Conservation (phyloP, 768 basidiomycete species). For the Amanita polypyramis region DNA sequence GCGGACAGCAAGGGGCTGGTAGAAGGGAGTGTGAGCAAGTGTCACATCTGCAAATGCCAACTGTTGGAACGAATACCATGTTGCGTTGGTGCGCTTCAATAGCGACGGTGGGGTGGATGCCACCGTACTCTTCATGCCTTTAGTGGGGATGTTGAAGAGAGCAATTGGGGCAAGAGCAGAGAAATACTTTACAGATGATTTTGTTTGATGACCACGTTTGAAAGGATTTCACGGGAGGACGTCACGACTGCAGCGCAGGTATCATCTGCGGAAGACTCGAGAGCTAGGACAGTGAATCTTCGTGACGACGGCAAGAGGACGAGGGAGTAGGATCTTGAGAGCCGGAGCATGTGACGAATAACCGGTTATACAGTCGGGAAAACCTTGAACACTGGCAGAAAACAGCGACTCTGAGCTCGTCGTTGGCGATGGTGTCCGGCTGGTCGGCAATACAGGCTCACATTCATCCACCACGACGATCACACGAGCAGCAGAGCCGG, state of each 20-base stretch:
- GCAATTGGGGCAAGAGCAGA: neutral
- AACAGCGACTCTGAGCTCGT: neutral
- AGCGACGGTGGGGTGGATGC: constrained; percentile 73
- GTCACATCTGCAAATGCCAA: neutral
- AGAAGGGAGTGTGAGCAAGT: neutral
- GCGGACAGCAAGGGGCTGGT: constrained; percentile 63
- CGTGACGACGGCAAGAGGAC: constrained; percentile 5
- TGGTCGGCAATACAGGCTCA: constrained; percentile 8
- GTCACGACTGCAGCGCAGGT: constrained; percentile 84
- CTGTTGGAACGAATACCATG: constrained; percentile 40
- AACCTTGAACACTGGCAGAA: neutral
- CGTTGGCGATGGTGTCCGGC: constrained; percentile 2
- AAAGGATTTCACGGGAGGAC: constrained; percentile 56
- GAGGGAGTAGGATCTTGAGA: neutral
- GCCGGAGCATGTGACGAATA: constrained; percentile 1
- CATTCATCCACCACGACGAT: constrained; percentile 24
- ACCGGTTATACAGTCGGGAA: too few relatives aligned
- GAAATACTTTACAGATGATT: constrained; percentile 35
- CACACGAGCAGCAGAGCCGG: constrained; percentile 29
- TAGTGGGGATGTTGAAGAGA: constrained; percentile 2
- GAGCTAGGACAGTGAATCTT: constrained; percentile 54
- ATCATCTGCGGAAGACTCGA: constrained; percentile 92
- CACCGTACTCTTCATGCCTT: constrained; percentile 53
- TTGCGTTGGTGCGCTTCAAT: constrained; percentile 72
- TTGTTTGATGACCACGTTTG: constrained; percentile 85